These are phyloP conservation scores for Geosmithia morbida DNA, from an alignment of 2,329 filamentous ascomycete species.

Conservation along the genomic window DNA sequence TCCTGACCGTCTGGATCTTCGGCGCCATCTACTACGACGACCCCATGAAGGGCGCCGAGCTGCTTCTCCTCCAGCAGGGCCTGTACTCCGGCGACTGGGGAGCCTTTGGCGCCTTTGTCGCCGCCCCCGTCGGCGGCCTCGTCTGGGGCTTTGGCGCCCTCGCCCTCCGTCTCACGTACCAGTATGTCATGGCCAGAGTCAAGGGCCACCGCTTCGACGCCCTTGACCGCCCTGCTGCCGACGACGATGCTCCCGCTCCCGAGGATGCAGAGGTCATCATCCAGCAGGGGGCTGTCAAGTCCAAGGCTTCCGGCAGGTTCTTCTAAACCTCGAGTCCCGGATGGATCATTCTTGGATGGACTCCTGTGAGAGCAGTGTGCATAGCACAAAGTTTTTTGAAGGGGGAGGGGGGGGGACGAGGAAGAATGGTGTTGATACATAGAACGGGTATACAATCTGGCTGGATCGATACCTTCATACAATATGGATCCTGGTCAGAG, in stretches of 20 bases:
- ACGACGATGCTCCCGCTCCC: slow-evolving; percentile 4
- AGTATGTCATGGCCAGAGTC: slow-evolving; percentile 40
- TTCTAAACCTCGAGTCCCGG: no score
- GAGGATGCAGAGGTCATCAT: slow-evolving; percentile 10
- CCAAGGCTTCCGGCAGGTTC: slow-evolving; percentile 35
- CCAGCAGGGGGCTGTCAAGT: slow-evolving; percentile 13
- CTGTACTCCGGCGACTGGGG: slow-evolving; percentile 70
- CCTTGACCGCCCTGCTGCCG: slow-evolving; percentile 37
- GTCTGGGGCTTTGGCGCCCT: slow-evolving; percentile 56
- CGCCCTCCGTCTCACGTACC: slow-evolving; percentile 40
- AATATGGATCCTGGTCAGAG: no score
- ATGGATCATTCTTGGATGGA: no score
- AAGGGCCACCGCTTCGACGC: slow-evolving; percentile 51
- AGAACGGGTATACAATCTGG: no score
- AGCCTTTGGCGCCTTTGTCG: slow-evolving; percentile 70
- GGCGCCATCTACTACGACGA: slow-evolving; percentile 65
- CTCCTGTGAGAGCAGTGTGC: no score
- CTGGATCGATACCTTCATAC: no score
- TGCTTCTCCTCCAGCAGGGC: slow-evolving; percentile 59
- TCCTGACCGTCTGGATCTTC: slow-evolving; percentile 70
- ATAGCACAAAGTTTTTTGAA: no score
- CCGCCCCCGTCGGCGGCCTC: slow-evolving; percentile 61
- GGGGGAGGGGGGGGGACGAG: no score
- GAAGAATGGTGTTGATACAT: no score
- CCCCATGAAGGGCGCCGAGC: slow-evolving; percentile 44